A percentile compares a stretch with the other conserved stretches of the same genome.
phyloP scores from a whole-genome alignment of 305 asterid species.

The Rubia peregrina region DNA sequence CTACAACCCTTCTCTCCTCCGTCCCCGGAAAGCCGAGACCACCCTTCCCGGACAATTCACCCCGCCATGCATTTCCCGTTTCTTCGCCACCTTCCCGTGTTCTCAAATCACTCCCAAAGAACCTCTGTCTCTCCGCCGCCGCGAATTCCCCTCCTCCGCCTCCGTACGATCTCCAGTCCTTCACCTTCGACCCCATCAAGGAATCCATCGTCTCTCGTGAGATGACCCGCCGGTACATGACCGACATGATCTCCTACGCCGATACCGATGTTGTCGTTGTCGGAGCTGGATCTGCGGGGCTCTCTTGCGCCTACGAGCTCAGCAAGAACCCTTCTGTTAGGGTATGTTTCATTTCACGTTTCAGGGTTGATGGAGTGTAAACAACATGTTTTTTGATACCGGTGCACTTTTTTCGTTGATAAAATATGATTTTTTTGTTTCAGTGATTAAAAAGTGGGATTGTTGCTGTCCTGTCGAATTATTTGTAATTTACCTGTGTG shows the following conservation, averaged over 20 bases:
- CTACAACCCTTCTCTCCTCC: conserved; percentile 28
- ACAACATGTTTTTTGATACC: neutral
- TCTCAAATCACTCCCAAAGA: conserved; percentile 30
- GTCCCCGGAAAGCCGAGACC: conserved; percentile 23
- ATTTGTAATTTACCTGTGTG: too few species aligned
- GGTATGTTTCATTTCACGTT: conserved; percentile 15
- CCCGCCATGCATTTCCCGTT: conserved; percentile 45
- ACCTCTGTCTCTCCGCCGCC: conserved; percentile 23
- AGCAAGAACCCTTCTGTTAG: conserved; percentile 52
- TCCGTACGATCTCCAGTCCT: conserved; percentile 45
- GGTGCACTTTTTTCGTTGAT: neutral
- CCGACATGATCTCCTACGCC: conserved; percentile 76
- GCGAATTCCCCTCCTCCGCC: conserved; percentile 33
- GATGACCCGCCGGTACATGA: conserved; percentile 80
- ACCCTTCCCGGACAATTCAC: conserved; percentile 33
- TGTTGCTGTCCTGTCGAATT: too few species aligned
- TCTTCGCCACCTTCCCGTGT: conserved; percentile 27
- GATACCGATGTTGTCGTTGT: conserved; percentile 80
- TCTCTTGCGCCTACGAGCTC: conserved; percentile 79
- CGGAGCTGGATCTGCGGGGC: conserved; percentile 84
- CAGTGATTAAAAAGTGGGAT: neutral
- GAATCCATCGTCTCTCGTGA: conserved; percentile 79
- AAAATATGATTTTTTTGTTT: too few species aligned
- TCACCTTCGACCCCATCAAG: conserved; percentile 61
- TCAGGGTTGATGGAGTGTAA: neutral